These are phyloP conservation scores for Fusarium tanahbumbuense DNA, from an alignment of 2,329 filamentous ascomycete genomes.

Conservation along the genomic window DNA sequence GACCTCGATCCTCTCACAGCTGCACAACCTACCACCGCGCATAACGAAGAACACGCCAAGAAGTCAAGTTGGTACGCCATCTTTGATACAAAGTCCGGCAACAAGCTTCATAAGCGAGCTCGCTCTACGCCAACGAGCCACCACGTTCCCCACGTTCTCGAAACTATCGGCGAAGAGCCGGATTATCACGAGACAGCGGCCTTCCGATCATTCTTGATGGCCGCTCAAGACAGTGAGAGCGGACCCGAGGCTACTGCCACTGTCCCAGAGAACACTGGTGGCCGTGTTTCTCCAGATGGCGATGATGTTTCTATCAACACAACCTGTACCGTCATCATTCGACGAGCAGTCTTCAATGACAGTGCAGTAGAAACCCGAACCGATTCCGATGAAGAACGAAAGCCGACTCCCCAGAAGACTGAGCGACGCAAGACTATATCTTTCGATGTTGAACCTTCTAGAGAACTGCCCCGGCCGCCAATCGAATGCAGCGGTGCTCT, in stretches of 20 bases:
- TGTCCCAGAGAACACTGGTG: not conserved
- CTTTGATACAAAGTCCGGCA: constrained; percentile 28
- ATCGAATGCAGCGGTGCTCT: not conserved
- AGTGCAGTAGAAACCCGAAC: not conserved
- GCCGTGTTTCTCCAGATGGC: not conserved
- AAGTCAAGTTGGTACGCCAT: constrained; percentile 11
- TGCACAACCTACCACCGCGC: not conserved
- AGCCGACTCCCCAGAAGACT: not conserved
- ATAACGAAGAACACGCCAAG: not conserved
- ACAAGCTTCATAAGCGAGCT: constrained; percentile 29
- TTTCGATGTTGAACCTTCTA: not conserved
- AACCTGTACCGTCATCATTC: constrained; percentile 12
- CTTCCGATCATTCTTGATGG: not conserved
- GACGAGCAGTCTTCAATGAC: not conserved
- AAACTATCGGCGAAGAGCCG: constrained; percentile 5
- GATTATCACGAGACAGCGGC: constrained; percentile 1
- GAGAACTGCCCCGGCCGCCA: not conserved
- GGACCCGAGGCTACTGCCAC: not conserved
- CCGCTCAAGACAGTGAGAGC: not conserved
- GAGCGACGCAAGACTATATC: not conserved
- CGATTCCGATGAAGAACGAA: not conserved
- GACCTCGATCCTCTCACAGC: not conserved
- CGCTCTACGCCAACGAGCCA: constrained; percentile 13
- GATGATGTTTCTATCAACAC: constrained; percentile 1
- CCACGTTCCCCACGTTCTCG: not conserved